A percentile compares a stretch with the other conserved stretches of the same genome.
Evolutionary conservation across 1,284 basidiomycete genomes (phyloP).

Genomic region (Macrocystidia cucumis): DNA sequence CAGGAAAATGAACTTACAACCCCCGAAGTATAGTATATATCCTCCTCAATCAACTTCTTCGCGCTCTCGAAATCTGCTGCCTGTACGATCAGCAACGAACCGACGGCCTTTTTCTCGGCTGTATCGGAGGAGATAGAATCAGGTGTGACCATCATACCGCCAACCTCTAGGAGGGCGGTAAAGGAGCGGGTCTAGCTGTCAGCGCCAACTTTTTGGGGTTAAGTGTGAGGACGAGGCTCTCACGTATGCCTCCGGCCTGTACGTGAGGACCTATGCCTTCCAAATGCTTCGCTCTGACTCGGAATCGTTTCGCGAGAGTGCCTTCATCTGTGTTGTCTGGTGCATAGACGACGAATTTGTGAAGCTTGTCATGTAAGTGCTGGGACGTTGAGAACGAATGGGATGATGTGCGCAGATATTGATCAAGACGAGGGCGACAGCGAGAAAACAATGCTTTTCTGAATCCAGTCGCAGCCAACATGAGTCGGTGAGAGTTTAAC

Average conservation of each 20-base stretch:
- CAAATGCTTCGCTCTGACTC: constrained; percentile 22
- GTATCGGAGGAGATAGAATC: constrained; percentile 25
- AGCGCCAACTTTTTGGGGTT: not conserved
- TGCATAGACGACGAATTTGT: constrained; percentile 19
- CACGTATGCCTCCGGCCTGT: constrained; percentile 20
- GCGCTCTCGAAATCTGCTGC: constrained; percentile 40
- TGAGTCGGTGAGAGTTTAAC: too few relatives aligned
- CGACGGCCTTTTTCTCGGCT: constrained; percentile 35
- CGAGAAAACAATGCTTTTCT: too few relatives aligned
- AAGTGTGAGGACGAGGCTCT: constrained; percentile 8
- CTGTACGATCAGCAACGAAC: constrained; percentile 41
- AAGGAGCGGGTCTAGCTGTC: not conserved
- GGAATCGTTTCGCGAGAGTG: constrained; percentile 17
- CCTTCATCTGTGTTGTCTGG: constrained; percentile 17
- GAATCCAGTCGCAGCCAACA: too few relatives aligned
- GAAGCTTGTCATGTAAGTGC: constrained; percentile 4
- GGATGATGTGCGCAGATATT: too few relatives aligned
- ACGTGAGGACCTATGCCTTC: constrained; percentile 17
- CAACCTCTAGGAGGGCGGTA: constrained; percentile 28
- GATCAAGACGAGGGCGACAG: too few relatives aligned
- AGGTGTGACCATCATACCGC: constrained; percentile 37
- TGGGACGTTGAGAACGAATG: too few relatives aligned
- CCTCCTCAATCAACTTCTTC: constrained; percentile 36
- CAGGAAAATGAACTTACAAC: constrained; percentile 51
- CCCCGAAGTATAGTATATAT: constrained; percentile 45